phyloP scores from a whole-genome alignment of 345 rosid species.

The Nephelium lappaceum region DNA sequence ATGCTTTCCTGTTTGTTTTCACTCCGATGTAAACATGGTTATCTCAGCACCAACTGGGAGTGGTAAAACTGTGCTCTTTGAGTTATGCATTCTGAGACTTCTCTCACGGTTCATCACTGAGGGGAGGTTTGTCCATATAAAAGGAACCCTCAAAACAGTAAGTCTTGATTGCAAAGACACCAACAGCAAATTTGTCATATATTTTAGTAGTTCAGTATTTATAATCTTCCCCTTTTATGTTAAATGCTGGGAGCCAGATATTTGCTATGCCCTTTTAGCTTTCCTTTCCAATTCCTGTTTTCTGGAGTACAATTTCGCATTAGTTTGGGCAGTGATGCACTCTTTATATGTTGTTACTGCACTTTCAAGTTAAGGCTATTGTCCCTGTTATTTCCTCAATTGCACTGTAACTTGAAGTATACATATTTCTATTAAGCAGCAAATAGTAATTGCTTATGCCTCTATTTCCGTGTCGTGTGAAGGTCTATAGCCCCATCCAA shows the following conservation, averaged over 20 bases:
- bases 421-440: constrained; percentile 14
- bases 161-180: constrained; percentile 18
- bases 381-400: background rate
- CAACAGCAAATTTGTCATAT: background rate
- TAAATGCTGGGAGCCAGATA: background rate
- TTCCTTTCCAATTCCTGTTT: background rate
- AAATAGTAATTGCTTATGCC: constrained; percentile 3
- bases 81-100: constrained; percentile 87
- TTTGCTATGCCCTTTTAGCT: background rate
- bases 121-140: constrained; percentile 61
- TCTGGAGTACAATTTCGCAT: background rate
- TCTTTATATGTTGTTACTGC: background rate
- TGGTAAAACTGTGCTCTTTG: constrained; percentile 94
- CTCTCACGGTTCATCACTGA: constrained; percentile 74
- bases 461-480: constrained; percentile 30
- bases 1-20: constrained; percentile 84
- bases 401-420: constrained; percentile 1
- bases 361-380: background rate
- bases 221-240: background rate
- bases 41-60: constrained; percentile 99
- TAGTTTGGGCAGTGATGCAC: background rate
- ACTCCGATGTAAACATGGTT: constrained; percentile 87
- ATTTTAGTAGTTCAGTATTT: background rate
- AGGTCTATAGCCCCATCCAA: constrained; percentile 98
- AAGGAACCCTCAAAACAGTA: constrained; percentile 93